Evolutionary conservation across 805 yeast species (phyloP).

Genomic region (Metschnikowia cerradonensis): DNA sequence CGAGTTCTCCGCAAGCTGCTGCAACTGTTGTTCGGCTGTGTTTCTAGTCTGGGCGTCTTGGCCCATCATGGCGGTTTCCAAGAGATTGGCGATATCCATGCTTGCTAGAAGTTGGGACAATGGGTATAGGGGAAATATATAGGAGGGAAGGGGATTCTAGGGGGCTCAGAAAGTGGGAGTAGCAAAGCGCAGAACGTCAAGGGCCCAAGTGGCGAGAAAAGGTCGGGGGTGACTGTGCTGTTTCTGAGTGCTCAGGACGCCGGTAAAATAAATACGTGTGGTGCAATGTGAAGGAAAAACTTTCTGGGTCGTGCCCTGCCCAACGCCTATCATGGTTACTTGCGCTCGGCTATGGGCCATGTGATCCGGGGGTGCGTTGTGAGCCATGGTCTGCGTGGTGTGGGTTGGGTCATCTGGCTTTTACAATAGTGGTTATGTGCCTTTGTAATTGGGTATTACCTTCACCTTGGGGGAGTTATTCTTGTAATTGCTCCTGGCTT

Average conservation of each 20-base stretch:
- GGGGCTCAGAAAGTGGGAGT: neutral
- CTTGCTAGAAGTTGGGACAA: neutral
- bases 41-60: slow-evolving; percentile 64
- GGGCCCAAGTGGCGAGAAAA: neutral
- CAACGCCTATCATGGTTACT: neutral
- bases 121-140: neutral
- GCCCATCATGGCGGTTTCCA: slow-evolving; percentile 75
- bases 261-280: slow-evolving; percentile 1
- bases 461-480: no score
- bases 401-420: no score
- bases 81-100: slow-evolving; percentile 59
- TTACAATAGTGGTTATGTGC: no score
- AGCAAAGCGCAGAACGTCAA: slow-evolving; percentile 1
- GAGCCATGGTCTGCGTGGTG: no score
- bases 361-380: no score
- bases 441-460: no score
- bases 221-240: neutral
- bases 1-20: slow-evolving; percentile 65
- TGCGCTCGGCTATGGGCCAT: neutral
- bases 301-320: slow-evolving; percentile 10
- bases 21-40: slow-evolving; percentile 75
- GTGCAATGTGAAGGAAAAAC: slow-evolving; percentile 10
- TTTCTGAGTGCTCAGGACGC: slow-evolving; percentile 2
- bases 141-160: neutral
- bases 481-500: no score